Evolutionary conservation across 805 yeast species (phyloP), one percentile per base, ranked within the genome.

Genomic region (Cyberlindnera sargentensis): DNA sequence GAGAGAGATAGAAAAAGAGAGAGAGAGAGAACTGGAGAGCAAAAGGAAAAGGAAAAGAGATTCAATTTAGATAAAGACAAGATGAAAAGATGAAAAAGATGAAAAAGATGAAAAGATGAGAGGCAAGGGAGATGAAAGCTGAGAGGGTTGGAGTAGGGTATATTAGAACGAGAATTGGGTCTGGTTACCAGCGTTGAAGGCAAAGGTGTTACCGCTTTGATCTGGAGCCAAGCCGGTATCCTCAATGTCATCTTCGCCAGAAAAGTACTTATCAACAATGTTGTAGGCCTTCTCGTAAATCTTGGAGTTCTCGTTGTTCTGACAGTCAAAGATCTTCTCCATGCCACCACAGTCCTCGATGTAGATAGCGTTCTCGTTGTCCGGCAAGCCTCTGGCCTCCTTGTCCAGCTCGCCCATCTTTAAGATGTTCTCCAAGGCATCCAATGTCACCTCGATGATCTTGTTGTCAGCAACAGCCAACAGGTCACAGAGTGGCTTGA

Each of bases 271-370:
- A 61, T 87, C 95, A 65, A 93, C 89, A 60, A 93, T 87, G 53
- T 72, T 72, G 70, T 77, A 93, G 31, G 98, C 95, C 70, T 89
- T 90, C 62, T 84, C 79, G 67, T 93, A 93, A 60, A 93, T 86
- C 61, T 83, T 86, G 62, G 91, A 95, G 67, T 91, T 93, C 60
- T 81, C 86, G 68, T 87, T 89, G 63, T 76, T 79, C 73, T 93
- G 99, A 63, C 95, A 85, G 48, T 86, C 88, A 66, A 84, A 84
- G 57, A 93, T 91, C 71, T 87, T 90, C 65, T 93, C 98, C 80
- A 89, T 84, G 50, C 99, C 99, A 57, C 97, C 98, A 36, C 97
- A 97, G 65, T 91, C 97, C 70, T 93, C 99, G 61, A 93, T 85
- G 68, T 68, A 88, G 49, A 89, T 75, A 27, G 98, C 96, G 62